These are phyloP conservation scores for Macrolepiota albuminosa DNA, from an alignment of 768 basidiomycete genomes.

Conservation along the genomic window DNA sequence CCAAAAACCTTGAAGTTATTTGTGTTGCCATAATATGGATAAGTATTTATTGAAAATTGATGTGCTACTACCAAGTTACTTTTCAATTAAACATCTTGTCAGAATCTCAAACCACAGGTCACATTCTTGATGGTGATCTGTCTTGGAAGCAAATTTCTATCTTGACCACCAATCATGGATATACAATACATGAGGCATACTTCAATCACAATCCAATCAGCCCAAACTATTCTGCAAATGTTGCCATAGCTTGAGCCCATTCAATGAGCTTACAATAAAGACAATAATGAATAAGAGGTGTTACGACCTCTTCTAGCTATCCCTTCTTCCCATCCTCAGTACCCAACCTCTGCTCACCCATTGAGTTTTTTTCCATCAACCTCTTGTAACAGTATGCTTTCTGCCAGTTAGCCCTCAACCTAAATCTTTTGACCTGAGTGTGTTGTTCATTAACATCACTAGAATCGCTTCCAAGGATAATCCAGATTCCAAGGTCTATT, in stretches of 20 bases:
- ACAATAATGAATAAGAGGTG: neutral
- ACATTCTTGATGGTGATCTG: constrained; percentile 1
- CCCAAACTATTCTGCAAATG: neutral
- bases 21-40: no score
- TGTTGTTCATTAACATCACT: neutral
- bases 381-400: constrained; percentile 2
- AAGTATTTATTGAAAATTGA: neutral
- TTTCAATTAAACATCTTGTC: neutral
- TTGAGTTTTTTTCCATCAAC: constrained; percentile 15
- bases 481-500: neutral
- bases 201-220: neutral
- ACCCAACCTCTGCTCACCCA: constrained; percentile 8
- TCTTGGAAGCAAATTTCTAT: neutral
- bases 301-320: constrained; percentile 16
- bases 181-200: neutral
- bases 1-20: no score
- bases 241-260: neutral
- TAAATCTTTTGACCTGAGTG: neutral
- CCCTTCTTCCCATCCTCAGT: constrained; percentile 6
- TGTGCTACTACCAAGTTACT: neutral
- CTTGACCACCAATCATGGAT: neutral
- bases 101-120: neutral
- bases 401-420: neutral
- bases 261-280: neutral
- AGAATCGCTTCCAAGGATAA: neutral